Base-by-base conservation (phyloP, 2,329 filamentous ascomycete genomes). In the Arthrobotrys musiformis region DNA sequence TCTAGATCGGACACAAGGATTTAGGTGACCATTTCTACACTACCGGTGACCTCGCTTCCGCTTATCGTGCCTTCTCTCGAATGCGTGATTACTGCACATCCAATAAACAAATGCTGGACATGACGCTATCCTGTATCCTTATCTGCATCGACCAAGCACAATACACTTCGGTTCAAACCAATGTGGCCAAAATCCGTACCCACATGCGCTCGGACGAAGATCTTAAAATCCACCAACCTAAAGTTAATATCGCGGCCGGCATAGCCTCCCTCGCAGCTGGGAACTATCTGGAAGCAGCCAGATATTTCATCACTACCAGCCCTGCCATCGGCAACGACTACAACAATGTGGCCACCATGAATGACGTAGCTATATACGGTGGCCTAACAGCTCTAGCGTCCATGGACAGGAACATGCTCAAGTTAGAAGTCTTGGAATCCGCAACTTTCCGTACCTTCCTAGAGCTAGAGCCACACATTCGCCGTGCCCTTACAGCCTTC, bases 81-180 rank as follows among this genome's bases (percentile, higher is more conserved):
- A 97, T 98, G 93, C 90, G 95, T 79, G 92, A 96, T 70, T 94
- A 94, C 82, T 93, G 94, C 80, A 95, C 91, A 70, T 92, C 92
- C 0, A 87, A 90, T 1, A 91, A 91, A 79, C 94, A 99, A 80
- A 90, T 97, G 46, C 86, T 92, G 54, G 93, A 95, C 68, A 92
- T 97, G 83, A 89, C 90, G 17, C 90, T 92, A 82, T 92, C 93
- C 78, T 87, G 96, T 30, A 90, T 94, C 78, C 89, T 89, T 79
- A 89, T 95, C 40, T 87, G 90, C 63, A 86, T 97, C 56, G 90
- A 95, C 79, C 90, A 91, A 58, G 88, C 88, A 30, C 92, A 96
- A 81, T 97, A 93, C 90, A 84, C 88, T 78, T 88, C 87, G 67
- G 91, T 93, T 15, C 86, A 87, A 78, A 86, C 87, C 7, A 88